These are phyloP conservation scores for Seiridium cupressi DNA, from an alignment of 2,329 filamentous ascomycete genomes.

Conservation along the genomic window DNA sequence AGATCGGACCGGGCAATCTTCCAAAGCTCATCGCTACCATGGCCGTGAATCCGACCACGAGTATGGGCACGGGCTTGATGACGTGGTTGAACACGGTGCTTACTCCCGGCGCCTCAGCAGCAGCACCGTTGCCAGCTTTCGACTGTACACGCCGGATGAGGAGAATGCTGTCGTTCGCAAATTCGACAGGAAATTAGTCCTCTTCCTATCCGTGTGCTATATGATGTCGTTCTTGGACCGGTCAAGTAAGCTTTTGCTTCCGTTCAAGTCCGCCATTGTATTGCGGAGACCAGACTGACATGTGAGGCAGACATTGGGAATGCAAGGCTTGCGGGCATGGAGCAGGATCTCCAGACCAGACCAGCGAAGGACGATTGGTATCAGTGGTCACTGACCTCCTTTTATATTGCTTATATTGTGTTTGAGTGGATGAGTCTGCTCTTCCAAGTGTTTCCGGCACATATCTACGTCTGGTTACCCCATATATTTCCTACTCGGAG, in stretches of 20 bases:
- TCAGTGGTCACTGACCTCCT: conserved; percentile 59
- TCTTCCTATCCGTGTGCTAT: conserved; percentile 81
- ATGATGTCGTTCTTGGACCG: conserved; percentile 83
- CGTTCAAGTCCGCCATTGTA: not conserved
- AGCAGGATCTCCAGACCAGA: conserved; percentile 54
- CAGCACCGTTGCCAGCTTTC: conserved; percentile 19
- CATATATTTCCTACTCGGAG: not conserved
- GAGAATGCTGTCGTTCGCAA: conserved; percentile 69
- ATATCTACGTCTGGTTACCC: conserved; percentile 46
- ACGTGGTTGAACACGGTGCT: not conserved
- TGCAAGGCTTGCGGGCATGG: conserved; percentile 63
- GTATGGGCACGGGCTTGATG: not conserved
- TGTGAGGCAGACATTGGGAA: conserved; percentile 55
- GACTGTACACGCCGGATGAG: conserved; percentile 61
- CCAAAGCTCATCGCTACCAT: not conserved
- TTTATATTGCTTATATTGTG: conserved; percentile 61
- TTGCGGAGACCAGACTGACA: not conserved
- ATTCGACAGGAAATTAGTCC: conserved; percentile 74
- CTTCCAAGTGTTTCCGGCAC: conserved; percentile 59
- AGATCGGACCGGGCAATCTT: not conserved
- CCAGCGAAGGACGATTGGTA: conserved; percentile 49
- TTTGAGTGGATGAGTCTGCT: conserved; percentile 67
- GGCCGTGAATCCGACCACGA: not conserved
- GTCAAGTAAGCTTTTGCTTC: conserved; percentile 59
- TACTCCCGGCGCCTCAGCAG: conserved; percentile 14